phyloP scores from a whole-genome alignment of 2,329 filamentous ascomycete species.

The Talaromyces sp. region DNA sequence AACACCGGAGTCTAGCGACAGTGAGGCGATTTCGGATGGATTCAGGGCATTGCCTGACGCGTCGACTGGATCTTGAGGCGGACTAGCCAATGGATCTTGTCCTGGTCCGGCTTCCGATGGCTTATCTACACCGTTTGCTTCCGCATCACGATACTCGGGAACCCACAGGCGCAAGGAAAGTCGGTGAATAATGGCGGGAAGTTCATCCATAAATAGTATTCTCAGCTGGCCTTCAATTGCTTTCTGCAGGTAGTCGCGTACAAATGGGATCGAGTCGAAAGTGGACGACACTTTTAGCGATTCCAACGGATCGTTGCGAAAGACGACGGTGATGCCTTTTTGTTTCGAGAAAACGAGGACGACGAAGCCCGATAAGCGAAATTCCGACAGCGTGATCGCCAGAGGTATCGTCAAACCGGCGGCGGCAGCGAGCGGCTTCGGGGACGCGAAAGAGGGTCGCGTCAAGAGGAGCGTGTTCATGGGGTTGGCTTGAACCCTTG shows the following conservation, averaged over 20 bases:
- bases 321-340: slow-evolving; percentile 93
- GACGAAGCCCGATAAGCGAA: slow-evolving; percentile 93
- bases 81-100: slow-evolving; percentile 74
- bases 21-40: slow-evolving; percentile 65
- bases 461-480: slow-evolving; percentile 92
- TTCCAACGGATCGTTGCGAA: slow-evolving; percentile 95
- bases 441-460: slow-evolving; percentile 86
- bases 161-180: slow-evolving; percentile 85
- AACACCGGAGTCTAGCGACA: slow-evolving; percentile 71
- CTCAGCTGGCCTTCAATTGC: slow-evolving; percentile 92
- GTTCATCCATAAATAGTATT: slow-evolving; percentile 93
- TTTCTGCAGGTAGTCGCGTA: slow-evolving; percentile 91
- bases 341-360: slow-evolving; percentile 96
- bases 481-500: slow-evolving; percentile 94
- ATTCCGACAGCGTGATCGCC: slow-evolving; percentile 91
- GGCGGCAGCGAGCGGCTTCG: slow-evolving; percentile 82
- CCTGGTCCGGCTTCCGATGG: slow-evolving; percentile 54
- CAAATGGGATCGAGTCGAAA: slow-evolving; percentile 97
- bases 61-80: slow-evolving; percentile 77
- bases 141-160: slow-evolving; percentile 68
- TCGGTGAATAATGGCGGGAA: slow-evolving; percentile 92
- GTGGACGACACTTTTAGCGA: slow-evolving; percentile 98
- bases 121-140: slow-evolving; percentile 33
- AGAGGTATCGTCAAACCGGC: slow-evolving; percentile 94
- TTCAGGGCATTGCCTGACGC: slow-evolving; percentile 71